Base-by-base conservation (phyloP, 1,139 yeast species). In the Taiozyma sp. region DNA sequence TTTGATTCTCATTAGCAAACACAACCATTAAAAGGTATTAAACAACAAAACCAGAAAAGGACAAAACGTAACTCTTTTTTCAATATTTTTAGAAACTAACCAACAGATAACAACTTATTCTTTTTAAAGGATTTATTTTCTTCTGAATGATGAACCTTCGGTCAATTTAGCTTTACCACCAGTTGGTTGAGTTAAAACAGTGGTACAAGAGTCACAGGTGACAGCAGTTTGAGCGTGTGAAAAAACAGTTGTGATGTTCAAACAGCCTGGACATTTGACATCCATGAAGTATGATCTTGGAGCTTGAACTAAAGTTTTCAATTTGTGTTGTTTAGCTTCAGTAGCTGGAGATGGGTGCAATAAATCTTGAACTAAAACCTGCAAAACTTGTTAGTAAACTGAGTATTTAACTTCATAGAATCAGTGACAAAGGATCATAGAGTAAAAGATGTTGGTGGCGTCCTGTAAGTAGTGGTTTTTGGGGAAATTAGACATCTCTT, bases 221-320 rank as follows among this genome's bases (percentile, higher is more conserved):
- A 93, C 99, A 69, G 97, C 98, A 67, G 98, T 93, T 83, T 93
- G 99, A 63, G 99, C 98, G 80, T 93, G 99, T 65, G 98, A 92
- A 87, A 93, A 93, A 67, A 93, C 97, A 65, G 98, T 93, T 78
- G 99, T 92, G 81, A 93, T 93, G 85, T 87, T 88, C 75, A 93
- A 84, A 81, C 99, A 93, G 70, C 99, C 98, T 78, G 96, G 98
- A 80, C 98, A 93, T 80, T 92, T 92, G 69, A 93, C 98, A 73
- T 93, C 99, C 97, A 93, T 91, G 89, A 93, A 93, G 86, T 82
- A 93, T 59, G 98, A 92, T 84, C 98, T 90, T 79, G 99, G 99
- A 63, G 87, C 76, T 78, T 93, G 97, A 65, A 93, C 99, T 73
- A 93, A 88, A 72, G 88, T 85, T 91, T 93, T 93, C 74, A 92